phyloP scores from a whole-genome alignment of 805 yeast species.

The Sugiyamaella lignohabitans region DNA sequence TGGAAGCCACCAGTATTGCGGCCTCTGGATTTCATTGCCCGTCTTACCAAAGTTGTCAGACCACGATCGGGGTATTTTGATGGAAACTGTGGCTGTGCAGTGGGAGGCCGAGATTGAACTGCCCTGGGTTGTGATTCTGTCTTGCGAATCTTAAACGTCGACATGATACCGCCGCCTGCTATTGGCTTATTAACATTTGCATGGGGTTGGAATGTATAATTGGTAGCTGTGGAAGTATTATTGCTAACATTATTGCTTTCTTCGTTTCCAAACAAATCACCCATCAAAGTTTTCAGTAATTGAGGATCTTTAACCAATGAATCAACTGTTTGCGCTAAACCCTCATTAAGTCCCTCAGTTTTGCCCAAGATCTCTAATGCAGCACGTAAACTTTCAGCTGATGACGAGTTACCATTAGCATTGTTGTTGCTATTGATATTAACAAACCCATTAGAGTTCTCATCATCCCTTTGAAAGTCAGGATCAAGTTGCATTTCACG shows the following conservation, averaged over 20 bases:
- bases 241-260: background rate
- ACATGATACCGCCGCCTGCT: constrained; percentile 8
- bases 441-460: constrained; percentile 1
- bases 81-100: constrained; percentile 4
- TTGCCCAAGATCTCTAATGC: constrained; percentile 23
- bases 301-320: constrained; percentile 25
- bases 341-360: constrained; percentile 18
- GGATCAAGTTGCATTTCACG: constrained; percentile 26
- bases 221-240: background rate
- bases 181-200: background rate
- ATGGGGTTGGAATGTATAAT: background rate
- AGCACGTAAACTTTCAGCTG: constrained; percentile 20
- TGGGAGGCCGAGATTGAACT: background rate
- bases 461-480: background rate
- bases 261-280: constrained; percentile 18
- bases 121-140: background rate
- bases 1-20: too few relatives aligned
- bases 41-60: constrained; percentile 7
- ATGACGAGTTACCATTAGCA: constrained; percentile 8
- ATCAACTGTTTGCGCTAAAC: constrained; percentile 23
- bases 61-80: constrained; percentile 11
- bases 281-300: constrained; percentile 21
- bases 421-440: background rate
- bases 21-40: background rate
- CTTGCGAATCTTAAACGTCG: constrained; percentile 12